Base-by-base conservation (phyloP, 108 stramenopile species). In the Discostella stelligeroides region DNA sequence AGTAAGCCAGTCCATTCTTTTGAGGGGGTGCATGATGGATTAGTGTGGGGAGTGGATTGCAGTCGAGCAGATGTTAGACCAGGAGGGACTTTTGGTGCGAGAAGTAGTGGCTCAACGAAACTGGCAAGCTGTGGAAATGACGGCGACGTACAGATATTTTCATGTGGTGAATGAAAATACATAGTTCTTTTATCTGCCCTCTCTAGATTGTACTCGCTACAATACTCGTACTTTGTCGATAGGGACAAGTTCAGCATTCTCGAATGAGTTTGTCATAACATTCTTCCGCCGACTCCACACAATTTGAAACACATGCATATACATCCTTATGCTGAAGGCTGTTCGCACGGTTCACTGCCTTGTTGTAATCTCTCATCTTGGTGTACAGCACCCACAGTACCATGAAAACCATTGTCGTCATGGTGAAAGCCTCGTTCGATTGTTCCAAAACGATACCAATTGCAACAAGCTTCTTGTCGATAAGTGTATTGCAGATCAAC, bases 1-100 rank as follows among this genome's bases (percentile, higher is more conserved):
- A 67, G 70, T 60, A 77, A 61, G 12, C 69, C 76, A 1, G 64
- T 77, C 37, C 76, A 77, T 77, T 70, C 76, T 10, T 77, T 77
- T 60, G 76, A 77, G 42, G 64, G 76, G 27, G 68, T 69, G 25
- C 68, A 77, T 39, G 46, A 67, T 42, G 76, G 76, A 4, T 66
- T 56, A 56, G 59, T 77, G 13, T 77, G 76, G 76, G 76, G 68
- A 49, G 58, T 77, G 23, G 64, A 56, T 50, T 70, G 68, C 57
- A 58, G 76, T 21, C 41, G 45, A 50, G 76, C 58, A 11, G 72
- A 47, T 42, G 59, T 17, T 50, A 27, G 50, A 17, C 34, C 15
- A 17, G 43, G 37, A 49, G 66, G 49, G 24, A 48, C 27, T 60
- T 61, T 17, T 39, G 49, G 53, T 5, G 39, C 4, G 7, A 34